Evolutionary conservation across 2,329 filamentous ascomycete genomes (phyloP).

Genomic region (Penicillium sp.): DNA sequence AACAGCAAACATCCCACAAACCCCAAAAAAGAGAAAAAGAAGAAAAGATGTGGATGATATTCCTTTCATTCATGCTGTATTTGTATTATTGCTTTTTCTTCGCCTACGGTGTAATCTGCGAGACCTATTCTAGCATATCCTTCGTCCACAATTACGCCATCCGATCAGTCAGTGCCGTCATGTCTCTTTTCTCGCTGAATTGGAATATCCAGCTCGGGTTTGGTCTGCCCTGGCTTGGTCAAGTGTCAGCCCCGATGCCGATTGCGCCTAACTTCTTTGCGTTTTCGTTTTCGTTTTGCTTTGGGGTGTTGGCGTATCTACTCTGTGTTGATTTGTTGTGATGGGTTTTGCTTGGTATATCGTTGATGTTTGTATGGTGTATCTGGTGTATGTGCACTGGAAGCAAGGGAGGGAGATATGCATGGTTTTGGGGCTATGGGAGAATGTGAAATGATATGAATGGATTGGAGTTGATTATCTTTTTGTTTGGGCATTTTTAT

Average conservation of each 20-base stretch:
- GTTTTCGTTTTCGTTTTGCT: not conserved
- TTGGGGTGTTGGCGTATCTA: not conserved
- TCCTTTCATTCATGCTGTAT: not conserved
- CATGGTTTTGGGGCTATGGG: not conserved
- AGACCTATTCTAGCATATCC: not conserved
- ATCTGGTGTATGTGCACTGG: not conserved
- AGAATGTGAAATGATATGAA: not conserved
- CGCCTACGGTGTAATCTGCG: not conserved
- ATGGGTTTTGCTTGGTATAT: not conserved
- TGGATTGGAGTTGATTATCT: not conserved
- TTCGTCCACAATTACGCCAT: slow-evolving; percentile 11
- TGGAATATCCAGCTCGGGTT: not conserved
- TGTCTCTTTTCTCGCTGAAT: not conserved
- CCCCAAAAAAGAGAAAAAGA: not conserved
- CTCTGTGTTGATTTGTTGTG: not conserved
- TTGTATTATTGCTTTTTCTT: slow-evolving; percentile 7
- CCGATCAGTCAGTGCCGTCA: slow-evolving; percentile 10
- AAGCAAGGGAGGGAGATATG: not conserved
- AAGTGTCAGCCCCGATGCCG: not conserved
- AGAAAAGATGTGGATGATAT: not conserved
- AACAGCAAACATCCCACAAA: not conserved
- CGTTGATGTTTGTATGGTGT: not conserved
- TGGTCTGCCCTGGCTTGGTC: not conserved
- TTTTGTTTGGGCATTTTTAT: not conserved
- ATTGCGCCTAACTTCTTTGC: not conserved